Evolutionary conservation across 2,329 filamentous ascomycete genomes (phyloP), one percentile per base, ranked within the genome.

Genomic region (Cordyceps sp.): DNA sequence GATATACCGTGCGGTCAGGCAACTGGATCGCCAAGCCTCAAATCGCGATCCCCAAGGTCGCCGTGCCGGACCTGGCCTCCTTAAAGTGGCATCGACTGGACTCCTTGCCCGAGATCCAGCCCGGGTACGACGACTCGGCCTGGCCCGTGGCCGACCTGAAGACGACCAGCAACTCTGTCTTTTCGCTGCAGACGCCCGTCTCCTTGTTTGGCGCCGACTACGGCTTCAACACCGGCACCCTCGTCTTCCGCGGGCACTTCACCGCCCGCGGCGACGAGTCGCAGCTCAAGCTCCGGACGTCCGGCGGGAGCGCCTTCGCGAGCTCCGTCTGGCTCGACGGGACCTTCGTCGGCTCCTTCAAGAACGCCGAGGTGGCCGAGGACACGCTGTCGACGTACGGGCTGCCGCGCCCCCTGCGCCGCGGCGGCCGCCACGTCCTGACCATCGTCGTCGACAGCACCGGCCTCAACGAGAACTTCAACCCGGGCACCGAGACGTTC

Each of bases 381-480:
- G 61, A 62, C 33, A 57, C 62, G 37, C 76, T 69, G 41, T 53
- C 61, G 1, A 76, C 65, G 0, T 74, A 76, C 46, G 55, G 54
- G 0, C 52, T 82, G 0, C 61, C 72, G 0, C n/a, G 4, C 4
- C 53, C 57, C 7, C 57, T 81, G 4, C 42, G 46, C 0, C 46
- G 58, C 1, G 72, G 68, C 4, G 56, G 61, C 17, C 42, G 50
- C 0, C 73, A 81, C 45, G 61, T 76, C 10, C 48, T 86, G 39
- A 85, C 79, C 0, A 58, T 85, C 2, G 51, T 84, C 0, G 58
- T 86, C 12, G 81, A 86, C 49, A 76, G 76, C 49, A 81, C 75
- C 55, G 79, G 80, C 0, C 58, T 82, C 1, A 67, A 83, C 36
- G 70, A 78, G 41, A 72, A 78, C 49, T 72, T 67, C 59, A 56